phyloP scores from a whole-genome alignment of 2,329 filamentous ascomycete genomes.

The Chaetomium sp. region DNA sequence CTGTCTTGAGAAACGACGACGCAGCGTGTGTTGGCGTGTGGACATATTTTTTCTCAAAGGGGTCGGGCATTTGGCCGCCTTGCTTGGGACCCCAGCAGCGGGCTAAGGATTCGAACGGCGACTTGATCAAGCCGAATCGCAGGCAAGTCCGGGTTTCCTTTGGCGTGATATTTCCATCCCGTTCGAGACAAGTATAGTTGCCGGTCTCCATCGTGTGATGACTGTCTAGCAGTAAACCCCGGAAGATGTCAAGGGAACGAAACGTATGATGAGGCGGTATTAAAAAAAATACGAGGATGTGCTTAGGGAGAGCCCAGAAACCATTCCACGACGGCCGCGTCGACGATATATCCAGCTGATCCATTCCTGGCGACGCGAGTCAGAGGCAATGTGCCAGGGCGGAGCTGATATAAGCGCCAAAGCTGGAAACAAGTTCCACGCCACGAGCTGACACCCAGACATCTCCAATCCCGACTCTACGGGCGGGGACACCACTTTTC shows the following conservation, averaged over 20 bases:
- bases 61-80: constrained; percentile 1
- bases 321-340: not conserved
- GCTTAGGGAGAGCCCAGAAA: not conserved
- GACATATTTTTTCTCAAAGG: constrained; percentile 32
- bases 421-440: not conserved
- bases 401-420: constrained; percentile 4
- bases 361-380: constrained; percentile 6
- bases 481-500: constrained; percentile 5
- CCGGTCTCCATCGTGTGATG: constrained; percentile 10
- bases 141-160: constrained; percentile 9
- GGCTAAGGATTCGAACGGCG: constrained; percentile 24
- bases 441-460: not conserved
- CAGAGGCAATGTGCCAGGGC: constrained; percentile 3
- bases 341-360: constrained; percentile 3
- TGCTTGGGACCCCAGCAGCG: constrained; percentile 24
- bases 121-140: constrained; percentile 25
- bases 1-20: constrained; percentile 46
- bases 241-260: not conserved
- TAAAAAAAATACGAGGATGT: not conserved
- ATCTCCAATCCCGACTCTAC: not conserved
- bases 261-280: not conserved
- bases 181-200: constrained; percentile 5
- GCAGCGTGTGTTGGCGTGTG: constrained; percentile 48
- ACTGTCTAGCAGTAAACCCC: not conserved
- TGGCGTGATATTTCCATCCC: not conserved